Percentiles rank a stretch among this genome's conserved stretches.
Conservation (phyloP, 2,329 filamentous ascomycete genomes). For the Scytalidium lignicola region DNA sequence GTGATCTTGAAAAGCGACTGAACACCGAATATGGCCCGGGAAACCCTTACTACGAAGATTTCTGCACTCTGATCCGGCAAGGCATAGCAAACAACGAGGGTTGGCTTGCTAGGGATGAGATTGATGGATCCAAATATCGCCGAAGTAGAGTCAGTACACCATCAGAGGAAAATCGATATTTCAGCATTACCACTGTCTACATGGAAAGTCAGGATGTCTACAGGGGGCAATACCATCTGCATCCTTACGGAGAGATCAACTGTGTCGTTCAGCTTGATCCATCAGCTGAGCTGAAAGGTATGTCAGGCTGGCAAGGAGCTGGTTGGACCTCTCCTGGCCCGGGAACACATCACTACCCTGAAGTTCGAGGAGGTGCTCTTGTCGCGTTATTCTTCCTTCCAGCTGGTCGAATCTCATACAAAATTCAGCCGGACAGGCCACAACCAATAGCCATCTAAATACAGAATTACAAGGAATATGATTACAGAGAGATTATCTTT, state of each 20-base stretch:
- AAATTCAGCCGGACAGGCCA: conserved; percentile 36
- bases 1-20: conserved; percentile 37
- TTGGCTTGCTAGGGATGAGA: conserved; percentile 38
- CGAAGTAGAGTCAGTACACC: conserved; percentile 42
- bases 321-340: conserved; percentile 51
- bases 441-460: conserved; percentile 28
- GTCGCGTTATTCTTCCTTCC: conserved; percentile 52
- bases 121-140: conserved; percentile 42
- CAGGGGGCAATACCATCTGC: conserved; percentile 47
- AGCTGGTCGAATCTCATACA: conserved; percentile 47
- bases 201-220: conserved; percentile 46
- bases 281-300: conserved; percentile 45
- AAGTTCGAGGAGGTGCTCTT: conserved; percentile 43
- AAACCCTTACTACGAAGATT: conserved; percentile 36
- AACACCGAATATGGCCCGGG: conserved; percentile 40
- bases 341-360: conserved; percentile 52
- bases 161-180: conserved; percentile 40
- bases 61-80: conserved; percentile 32
- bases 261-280: conserved; percentile 47
- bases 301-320: conserved; percentile 50
- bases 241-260: conserved; percentile 52
- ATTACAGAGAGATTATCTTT: background rate
- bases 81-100: conserved; percentile 34
- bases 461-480: too few relatives aligned
- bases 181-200: conserved; percentile 53